Evolutionary conservation across 1,284 basidiomycete genomes (phyloP).

Genomic region (Heliocybe sulcata): DNA sequence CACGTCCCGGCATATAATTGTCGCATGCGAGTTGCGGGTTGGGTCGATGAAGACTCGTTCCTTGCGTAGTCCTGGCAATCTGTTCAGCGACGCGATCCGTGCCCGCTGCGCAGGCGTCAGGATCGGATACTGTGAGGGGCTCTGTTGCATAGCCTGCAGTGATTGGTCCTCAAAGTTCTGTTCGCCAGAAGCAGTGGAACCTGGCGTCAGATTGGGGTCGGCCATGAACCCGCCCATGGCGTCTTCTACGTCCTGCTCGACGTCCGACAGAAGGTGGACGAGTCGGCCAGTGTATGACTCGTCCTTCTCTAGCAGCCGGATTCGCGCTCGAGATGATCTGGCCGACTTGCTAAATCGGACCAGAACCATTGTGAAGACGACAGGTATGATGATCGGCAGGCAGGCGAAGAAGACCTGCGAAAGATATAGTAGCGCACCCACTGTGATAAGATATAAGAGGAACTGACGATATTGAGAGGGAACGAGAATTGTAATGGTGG

Average conservation of each 20-base stretch:
- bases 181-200: neutral
- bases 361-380: slow-evolving; percentile 42
- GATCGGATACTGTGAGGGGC: slow-evolving; percentile 25
- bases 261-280: slow-evolving; percentile 41
- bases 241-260: slow-evolving; percentile 54
- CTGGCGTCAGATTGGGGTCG: slow-evolving; percentile 9
- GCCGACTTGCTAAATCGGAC: slow-evolving; percentile 46
- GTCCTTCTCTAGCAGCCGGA: slow-evolving; percentile 50
- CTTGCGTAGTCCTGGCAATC: slow-evolving; percentile 59
- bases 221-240: slow-evolving; percentile 41
- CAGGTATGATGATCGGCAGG: slow-evolving; percentile 60
- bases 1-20: slow-evolving; percentile 62
- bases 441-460: neutral
- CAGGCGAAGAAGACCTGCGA: slow-evolving; percentile 42
- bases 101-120: slow-evolving; percentile 47
- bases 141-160: slow-evolving; percentile 3
- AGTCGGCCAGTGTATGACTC: slow-evolving; percentile 36
- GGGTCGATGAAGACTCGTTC: slow-evolving; percentile 53
- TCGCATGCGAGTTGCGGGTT: slow-evolving; percentile 57
- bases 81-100: slow-evolving; percentile 50
- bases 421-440: neutral
- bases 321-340: slow-evolving; percentile 48
- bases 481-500: slow-evolving; percentile 59
- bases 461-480: slow-evolving; percentile 67
- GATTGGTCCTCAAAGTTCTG: neutral